A percentile compares a stretch with the other conserved stretches of the same genome.
phyloP scores from a whole-genome alignment of 306 rosid genomes.

The Cyamopsis tetragonoloba region DNA sequence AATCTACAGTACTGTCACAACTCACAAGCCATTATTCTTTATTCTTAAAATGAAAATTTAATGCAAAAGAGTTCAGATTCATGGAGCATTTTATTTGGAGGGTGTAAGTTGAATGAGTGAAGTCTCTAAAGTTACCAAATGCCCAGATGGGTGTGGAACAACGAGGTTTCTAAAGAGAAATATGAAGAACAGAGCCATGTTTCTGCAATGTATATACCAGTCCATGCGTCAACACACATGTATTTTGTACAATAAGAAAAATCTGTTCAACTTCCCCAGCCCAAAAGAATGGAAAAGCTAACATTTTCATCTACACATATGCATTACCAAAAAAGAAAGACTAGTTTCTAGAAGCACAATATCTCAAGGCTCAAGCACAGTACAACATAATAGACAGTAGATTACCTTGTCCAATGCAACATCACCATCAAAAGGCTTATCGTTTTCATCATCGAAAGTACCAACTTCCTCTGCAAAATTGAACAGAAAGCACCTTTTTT shows the following conservation, averaged over 20 bases:
- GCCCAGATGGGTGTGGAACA: no score
- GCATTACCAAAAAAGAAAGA: background rate
- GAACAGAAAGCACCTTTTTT: conserved; percentile 1
- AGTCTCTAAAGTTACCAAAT: no score
- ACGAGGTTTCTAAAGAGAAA: background rate
- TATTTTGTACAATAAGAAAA: background rate
- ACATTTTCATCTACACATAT: background rate
- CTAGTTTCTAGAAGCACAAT: background rate
- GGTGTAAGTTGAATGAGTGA: background rate
- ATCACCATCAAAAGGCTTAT: conserved; percentile 24
- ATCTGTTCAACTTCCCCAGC: background rate
- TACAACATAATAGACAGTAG: conserved; percentile 4
- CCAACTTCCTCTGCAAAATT: conserved; percentile 60
- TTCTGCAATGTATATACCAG: background rate
- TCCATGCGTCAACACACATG: background rate
- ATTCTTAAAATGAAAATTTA: background rate
- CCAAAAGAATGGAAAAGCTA: background rate
- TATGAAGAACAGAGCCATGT: background rate
- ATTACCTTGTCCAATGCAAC: conserved; percentile 49
- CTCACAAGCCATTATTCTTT: background rate
- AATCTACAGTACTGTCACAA: background rate
- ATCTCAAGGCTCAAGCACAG: conserved; percentile 5
- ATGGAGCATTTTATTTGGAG: background rate
- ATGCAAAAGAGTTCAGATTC: background rate
- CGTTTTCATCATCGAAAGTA: conserved; percentile 35